Base-by-base conservation (phyloP, 2,329 filamentous ascomycete genomes). In the Aspergillus sp. region DNA sequence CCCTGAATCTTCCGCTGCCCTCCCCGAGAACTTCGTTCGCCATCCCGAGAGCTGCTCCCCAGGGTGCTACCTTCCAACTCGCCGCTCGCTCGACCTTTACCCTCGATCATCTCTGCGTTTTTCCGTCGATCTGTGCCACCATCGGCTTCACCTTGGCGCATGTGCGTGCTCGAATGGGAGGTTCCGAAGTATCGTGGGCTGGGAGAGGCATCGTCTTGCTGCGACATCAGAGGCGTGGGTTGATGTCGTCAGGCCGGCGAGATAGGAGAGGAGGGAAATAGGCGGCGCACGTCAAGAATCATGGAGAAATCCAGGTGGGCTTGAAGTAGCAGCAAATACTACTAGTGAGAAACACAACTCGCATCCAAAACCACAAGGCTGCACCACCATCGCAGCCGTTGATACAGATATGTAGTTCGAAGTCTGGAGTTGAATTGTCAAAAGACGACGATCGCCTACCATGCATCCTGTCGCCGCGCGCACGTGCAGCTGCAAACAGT, bases 21-120 rank as follows among this genome's bases (percentile, higher is more conserved):
- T 34, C 19, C 19, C 19, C 55, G 55, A 26, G 41, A 53, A 42
- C 55, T 55, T 48, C 53, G 55, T 12, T 63, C 63, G 9, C 57
- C 59, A 45, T 66, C 64, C 42, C 62, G 63, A 44, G 64, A 67
- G 55, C 61, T 62, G 54, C 59, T 61, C 27, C 62, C 65, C 36
- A 67, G 53, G 39, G 64, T 65, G 51, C 58, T 67, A 34, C 64
- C 64, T 50, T 68, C 65, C 40, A 66, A 54, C 52, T 66, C 62
- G 43, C 58, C 57, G 44, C 61, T 63, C 29, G 45, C 51, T 52
- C 57, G 57, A 39, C 53, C 51, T 52, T 56, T 56, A 39, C 53
- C 60, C 29, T 61, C 57, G 36, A 54, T 61, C 58, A 60, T 61
- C 45, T 55, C 56, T 29, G 52, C 46, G 30, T 49, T 47, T 29